Percentiles rank a stretch among this genome's conserved stretches.
Conservation (phyloP, 2,329 filamentous ascomycete species). For the Xylaria sp. region DNA sequence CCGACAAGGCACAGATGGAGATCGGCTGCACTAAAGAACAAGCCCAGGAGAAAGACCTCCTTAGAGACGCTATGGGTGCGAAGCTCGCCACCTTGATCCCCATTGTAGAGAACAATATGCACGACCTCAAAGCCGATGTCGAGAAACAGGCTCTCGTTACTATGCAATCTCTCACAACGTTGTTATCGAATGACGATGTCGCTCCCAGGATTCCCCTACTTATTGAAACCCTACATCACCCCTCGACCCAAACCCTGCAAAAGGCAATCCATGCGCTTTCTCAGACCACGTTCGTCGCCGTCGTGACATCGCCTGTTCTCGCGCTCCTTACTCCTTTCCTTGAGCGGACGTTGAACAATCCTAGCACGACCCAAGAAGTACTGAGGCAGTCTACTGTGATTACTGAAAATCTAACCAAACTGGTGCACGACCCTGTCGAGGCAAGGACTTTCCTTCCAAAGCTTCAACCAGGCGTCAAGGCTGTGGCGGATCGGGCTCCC, state of each 20-base stretch:
- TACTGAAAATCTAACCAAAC: slow-evolving; percentile 96
- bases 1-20: slow-evolving; percentile 90
- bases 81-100: slow-evolving; percentile 89
- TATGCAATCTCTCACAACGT: slow-evolving; percentile 88
- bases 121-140: slow-evolving; percentile 91
- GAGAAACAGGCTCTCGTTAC: slow-evolving; percentile 90
- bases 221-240: slow-evolving; percentile 94
- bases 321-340: slow-evolving; percentile 94
- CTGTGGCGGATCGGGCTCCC: slow-evolving; percentile 86
- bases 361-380: slow-evolving; percentile 91
- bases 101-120: slow-evolving; percentile 91
- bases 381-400: slow-evolving; percentile 96
- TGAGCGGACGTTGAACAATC: slow-evolving; percentile 92
- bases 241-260: slow-evolving; percentile 85
- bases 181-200: slow-evolving; percentile 97
- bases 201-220: slow-evolving; percentile 90
- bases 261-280: slow-evolving; percentile 97
- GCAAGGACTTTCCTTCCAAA: slow-evolving; percentile 95
- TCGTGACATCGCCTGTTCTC: slow-evolving; percentile 94
- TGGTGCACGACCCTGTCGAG: slow-evolving; percentile 95
- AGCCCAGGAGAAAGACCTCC: slow-evolving; percentile 85
- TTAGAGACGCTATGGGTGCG: slow-evolving; percentile 90
- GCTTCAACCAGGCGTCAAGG: slow-evolving; percentile 91
- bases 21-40: slow-evolving; percentile 83
- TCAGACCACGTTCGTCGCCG: slow-evolving; percentile 97